phyloP scores from a whole-genome alignment of 768 basidiomycete species.

The Grammothele lineata region DNA sequence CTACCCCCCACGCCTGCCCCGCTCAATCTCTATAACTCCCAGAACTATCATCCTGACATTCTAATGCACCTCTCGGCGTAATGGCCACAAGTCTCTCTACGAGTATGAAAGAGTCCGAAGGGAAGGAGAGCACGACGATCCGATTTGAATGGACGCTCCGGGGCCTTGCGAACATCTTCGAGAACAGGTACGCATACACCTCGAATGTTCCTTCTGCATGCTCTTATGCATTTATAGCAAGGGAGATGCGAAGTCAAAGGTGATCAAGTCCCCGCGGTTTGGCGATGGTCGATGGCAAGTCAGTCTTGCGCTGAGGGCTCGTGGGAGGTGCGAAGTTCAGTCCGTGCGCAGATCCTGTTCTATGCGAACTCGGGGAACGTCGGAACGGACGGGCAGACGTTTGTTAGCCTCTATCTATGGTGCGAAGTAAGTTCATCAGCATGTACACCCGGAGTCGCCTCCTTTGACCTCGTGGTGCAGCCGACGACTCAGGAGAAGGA shows the following conservation, averaged over 20 bases:
- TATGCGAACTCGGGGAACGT: slow-evolving; percentile 76
- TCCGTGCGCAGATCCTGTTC: slow-evolving; percentile 60
- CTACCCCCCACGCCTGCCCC: too few relatives aligned
- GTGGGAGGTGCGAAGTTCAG: too few relatives aligned
- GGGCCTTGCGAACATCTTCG: slow-evolving; percentile 69
- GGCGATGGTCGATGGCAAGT: slow-evolving; percentile 79
- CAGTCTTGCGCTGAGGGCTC: slow-evolving; percentile 18
- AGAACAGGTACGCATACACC: slow-evolving; percentile 45
- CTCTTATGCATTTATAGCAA: slow-evolving; percentile 34
- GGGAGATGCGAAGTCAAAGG: slow-evolving; percentile 75
- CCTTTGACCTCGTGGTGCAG: too few relatives aligned
- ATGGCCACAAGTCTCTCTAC: too few relatives aligned
- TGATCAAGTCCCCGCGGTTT: slow-evolving; percentile 71
- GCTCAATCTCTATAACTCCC: too few relatives aligned
- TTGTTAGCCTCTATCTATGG: slow-evolving; percentile 73
- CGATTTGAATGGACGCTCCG: slow-evolving; percentile 78
- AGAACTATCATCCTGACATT: too few relatives aligned
- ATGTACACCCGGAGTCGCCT: neutral
- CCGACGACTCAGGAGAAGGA: slow-evolving; percentile 78
- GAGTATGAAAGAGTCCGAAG: neutral
- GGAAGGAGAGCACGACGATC: slow-evolving; percentile 48
- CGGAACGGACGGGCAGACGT: slow-evolving; percentile 49
- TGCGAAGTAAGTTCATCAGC: slow-evolving; percentile 71
- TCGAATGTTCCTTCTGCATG: neutral
- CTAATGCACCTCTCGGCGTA: too few relatives aligned